A percentile compares a stretch with the other conserved stretches of the same genome.
Evolutionary conservation across 2,329 filamentous ascomycete species (phyloP).

Genomic region (Penicillium janthinellum): DNA sequence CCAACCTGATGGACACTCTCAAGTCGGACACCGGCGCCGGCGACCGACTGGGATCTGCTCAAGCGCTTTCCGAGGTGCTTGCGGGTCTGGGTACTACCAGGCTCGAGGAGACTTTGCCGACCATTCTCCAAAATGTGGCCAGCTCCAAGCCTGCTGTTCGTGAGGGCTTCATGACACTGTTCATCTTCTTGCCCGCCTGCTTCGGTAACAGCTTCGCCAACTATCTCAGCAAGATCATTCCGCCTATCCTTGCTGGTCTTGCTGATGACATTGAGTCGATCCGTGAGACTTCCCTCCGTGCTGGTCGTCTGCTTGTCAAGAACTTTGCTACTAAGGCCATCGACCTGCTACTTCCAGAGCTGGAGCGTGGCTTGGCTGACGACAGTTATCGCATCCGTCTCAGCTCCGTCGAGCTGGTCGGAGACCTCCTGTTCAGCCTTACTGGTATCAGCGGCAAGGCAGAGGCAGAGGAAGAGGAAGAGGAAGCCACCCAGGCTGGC

Average conservation of each 20-base stretch:
- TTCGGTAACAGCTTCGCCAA: conserved; percentile 98
- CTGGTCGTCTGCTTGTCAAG: conserved; percentile 92
- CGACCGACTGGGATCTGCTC: conserved; percentile 91
- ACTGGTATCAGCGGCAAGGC: conserved; percentile 85
- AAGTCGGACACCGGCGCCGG: conserved; percentile 96
- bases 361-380: conserved; percentile 95
- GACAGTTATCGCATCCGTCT: conserved; percentile 97
- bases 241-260: conserved; percentile 87
- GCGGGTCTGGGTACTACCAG: conserved; percentile 90
- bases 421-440: conserved; percentile 95
- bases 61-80: conserved; percentile 93
- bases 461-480: conserved; percentile 77
- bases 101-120: conserved; percentile 92
- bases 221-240: conserved; percentile 93
- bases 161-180: conserved; percentile 99
- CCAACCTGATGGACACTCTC: conserved; percentile 94
- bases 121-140: conserved; percentile 92
- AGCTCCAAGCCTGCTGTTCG: conserved; percentile 87
- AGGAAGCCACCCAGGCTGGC: conserved; percentile 78
- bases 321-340: conserved; percentile 96
- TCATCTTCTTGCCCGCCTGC: conserved; percentile 98
- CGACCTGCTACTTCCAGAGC: conserved; percentile 87
- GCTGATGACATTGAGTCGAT: conserved; percentile 97
- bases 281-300: conserved; percentile 91
- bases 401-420: conserved; percentile 95